Conservation (phyloP, 192 early-diverging fungal species). For the Dimargaris cristalligena region DNA sequence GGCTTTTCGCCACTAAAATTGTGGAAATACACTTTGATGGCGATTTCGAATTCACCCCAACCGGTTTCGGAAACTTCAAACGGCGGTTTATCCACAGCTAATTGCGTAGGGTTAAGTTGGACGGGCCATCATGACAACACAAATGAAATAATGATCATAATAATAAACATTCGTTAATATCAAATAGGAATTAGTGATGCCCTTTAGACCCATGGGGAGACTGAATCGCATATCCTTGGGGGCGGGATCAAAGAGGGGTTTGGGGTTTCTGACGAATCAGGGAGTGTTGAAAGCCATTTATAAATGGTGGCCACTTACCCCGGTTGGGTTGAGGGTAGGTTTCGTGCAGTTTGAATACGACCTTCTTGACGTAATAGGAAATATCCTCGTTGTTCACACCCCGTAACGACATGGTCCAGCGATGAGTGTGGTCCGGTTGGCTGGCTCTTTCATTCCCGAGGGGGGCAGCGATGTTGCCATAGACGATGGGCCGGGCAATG, state of each 20-base stretch:
- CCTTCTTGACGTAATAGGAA: constrained; percentile 69
- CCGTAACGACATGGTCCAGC: constrained; percentile 82
- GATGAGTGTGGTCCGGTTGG: constrained; percentile 84
- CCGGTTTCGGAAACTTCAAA: constrained; percentile 92
- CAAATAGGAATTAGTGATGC: no score
- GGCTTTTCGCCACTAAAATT: constrained; percentile 59
- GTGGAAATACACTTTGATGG: constrained; percentile 78
- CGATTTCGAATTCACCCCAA: constrained; percentile 98
- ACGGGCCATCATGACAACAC: no score
- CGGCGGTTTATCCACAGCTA: constrained; percentile 63
- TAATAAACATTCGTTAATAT: no score
- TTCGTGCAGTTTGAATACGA: constrained; percentile 91
- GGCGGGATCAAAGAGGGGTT: no score
- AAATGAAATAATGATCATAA: no score
- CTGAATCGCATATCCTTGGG: no score
- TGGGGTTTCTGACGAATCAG: no score
- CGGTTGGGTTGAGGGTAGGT: constrained; percentile 50
- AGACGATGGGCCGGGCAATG: constrained; percentile 63
- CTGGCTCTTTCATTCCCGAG: constrained; percentile 39
- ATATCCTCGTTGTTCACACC: constrained; percentile 79
- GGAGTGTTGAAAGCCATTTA: no score
- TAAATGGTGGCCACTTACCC: constrained; percentile 21
- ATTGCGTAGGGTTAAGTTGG: no score
- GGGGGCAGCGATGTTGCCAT: constrained; percentile 66
- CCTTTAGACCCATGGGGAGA: no score